Conservation (phyloP, 2,329 filamentous ascomycete genomes). For the Anthostomella pinea region DNA sequence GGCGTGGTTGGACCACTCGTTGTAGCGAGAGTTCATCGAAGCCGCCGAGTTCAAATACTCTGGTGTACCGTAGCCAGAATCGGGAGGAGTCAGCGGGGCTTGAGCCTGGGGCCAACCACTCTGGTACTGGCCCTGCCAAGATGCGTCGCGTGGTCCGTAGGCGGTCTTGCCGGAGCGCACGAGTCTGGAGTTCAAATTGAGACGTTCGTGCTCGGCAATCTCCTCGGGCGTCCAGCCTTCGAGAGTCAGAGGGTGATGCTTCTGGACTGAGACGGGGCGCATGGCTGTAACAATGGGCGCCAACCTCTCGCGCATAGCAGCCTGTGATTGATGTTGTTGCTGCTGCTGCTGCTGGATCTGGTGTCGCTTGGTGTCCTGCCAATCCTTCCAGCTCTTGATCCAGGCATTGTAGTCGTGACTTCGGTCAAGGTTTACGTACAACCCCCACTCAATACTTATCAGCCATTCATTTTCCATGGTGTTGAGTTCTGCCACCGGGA, state of each 20-base stretch:
- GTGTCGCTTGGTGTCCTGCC: slow-evolving; percentile 48
- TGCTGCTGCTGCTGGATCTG: slow-evolving; percentile 32
- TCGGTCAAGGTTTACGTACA: slow-evolving; percentile 81
- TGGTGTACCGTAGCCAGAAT: slow-evolving; percentile 60
- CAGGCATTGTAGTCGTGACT: slow-evolving; percentile 68
- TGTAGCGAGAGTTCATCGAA: slow-evolving; percentile 53
- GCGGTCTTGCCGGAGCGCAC: slow-evolving; percentile 21
- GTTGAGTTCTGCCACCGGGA: slow-evolving; percentile 80
- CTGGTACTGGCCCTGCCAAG: slow-evolving; percentile 41
- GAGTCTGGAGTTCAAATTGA: slow-evolving; percentile 41
- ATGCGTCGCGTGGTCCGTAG: slow-evolving; percentile 45
- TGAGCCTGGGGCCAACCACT: slow-evolving; percentile 36
- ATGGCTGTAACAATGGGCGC: slow-evolving; percentile 47
- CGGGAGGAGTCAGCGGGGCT: slow-evolving; percentile 55
- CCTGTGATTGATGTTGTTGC: slow-evolving; percentile 43
- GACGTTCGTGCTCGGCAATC: slow-evolving; percentile 51
- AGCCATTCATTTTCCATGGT: slow-evolving; percentile 86
- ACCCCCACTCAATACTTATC: slow-evolving; percentile 73
- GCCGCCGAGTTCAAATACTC: slow-evolving; percentile 56
- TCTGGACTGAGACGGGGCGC: slow-evolving; percentile 37
- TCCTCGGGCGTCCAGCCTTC: slow-evolving; percentile 53
- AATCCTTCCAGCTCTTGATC: slow-evolving; percentile 59
- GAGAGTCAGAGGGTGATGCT: slow-evolving; percentile 37
- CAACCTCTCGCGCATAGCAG: slow-evolving; percentile 46
- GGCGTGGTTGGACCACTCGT: slow-evolving; percentile 53